Base-by-base conservation (phyloP, 345 rosid species). In the Eucalyptus cloeziana region DNA sequence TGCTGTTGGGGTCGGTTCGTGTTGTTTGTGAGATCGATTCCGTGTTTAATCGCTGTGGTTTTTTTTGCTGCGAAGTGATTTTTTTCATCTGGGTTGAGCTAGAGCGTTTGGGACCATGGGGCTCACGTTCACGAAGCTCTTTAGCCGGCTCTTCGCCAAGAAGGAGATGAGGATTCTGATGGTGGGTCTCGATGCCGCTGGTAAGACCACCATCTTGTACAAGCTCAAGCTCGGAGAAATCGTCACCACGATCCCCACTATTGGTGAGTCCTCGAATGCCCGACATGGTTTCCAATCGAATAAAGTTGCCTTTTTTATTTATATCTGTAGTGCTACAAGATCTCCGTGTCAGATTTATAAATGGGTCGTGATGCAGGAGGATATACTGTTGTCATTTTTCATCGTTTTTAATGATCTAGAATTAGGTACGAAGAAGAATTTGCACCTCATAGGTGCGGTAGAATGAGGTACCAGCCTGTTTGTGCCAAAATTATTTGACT, bases 161-260 rank as follows among this genome's bases (percentile, higher is more conserved):
- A 95, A 87, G 95, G 97, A 96, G 93, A 95, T 96, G 96, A 86
- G 97, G 49, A 96, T 96, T 94, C 93, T 96, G 91, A 96, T 96
- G 98, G 97, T 96, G 83, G 98, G 98, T 93, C 96, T 96, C 9
- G 98, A 96, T 87, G 98, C 98, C 56, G 96, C 98, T 80, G 98
- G 98, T 93, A 96, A 96, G 93, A 96, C 98, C 90, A 96, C 97
- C 15, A 96, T 94, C 86, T n/a, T 96, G 88, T 96, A 95, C 92
- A 96, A 96, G 95, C 96, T 96, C 56, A 96, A 95, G 94, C 97
- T 96, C 81, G 97, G 98, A 11, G 97, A 96, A 89, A 96, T 96
- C 51, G 98, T 96, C 89, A 95, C 98, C 90, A 95, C 97, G 33
- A 96, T 96, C 88, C 97, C 98, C 14, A 96, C 98, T 86, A 96